Evolutionary conservation across 179 eudicot genomes (phyloP).

Genomic region (Amaranthus tricolor): DNA sequence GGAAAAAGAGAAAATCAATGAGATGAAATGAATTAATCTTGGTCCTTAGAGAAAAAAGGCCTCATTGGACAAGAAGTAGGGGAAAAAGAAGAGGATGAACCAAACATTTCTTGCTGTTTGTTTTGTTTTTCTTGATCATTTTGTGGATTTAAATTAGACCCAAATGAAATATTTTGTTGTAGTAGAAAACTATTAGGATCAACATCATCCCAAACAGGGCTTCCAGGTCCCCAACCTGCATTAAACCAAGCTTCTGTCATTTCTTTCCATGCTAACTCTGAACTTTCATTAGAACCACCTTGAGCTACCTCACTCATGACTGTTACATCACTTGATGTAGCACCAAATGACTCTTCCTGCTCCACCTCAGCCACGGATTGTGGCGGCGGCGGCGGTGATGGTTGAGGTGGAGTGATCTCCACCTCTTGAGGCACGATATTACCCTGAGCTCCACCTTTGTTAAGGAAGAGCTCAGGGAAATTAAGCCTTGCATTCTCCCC

Average conservation of each 20-base stretch:
- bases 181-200: conserved; percentile 52
- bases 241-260: conserved; percentile 79
- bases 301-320: conserved; percentile 23
- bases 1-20: neutral
- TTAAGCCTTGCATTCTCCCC: conserved; percentile 87
- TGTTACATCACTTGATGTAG: conserved; percentile 35
- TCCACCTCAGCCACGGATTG: neutral
- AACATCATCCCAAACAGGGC: conserved; percentile 81
- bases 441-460: conserved; percentile 28
- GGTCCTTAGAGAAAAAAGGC: conserved; percentile 33
- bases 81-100: conserved; percentile 33
- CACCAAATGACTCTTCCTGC: conserved; percentile 33
- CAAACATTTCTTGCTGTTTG: conserved; percentile 22
- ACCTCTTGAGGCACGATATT: conserved; percentile 12
- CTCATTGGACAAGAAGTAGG: conserved; percentile 46
- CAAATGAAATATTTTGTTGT: conserved; percentile 48
- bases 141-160: conserved; percentile 22
- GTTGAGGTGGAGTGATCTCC: conserved; percentile 9
- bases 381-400: conserved; percentile 3
- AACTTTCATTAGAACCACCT: conserved; percentile 21
- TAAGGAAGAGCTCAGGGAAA: conserved; percentile 72
- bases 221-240: conserved; percentile 82
- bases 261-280: conserved; percentile 67
- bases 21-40: conserved; percentile 3
- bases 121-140: neutral